Evolutionary conservation across 148 eudicot genomes (phyloP).

Genomic region (Arctostaphylos glauca): DNA sequence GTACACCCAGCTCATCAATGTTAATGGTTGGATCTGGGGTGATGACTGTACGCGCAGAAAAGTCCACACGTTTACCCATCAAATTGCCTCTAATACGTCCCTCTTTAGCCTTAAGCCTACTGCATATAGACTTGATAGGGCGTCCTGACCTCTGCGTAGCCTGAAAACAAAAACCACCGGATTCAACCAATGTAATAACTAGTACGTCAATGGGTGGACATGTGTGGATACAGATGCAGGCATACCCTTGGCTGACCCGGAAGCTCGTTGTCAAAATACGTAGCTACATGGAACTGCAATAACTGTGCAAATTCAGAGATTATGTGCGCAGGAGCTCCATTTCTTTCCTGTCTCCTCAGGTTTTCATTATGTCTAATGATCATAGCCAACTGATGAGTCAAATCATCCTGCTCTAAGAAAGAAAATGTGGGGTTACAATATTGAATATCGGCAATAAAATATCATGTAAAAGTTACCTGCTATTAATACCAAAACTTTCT

Average conservation of each 20-base stretch:
- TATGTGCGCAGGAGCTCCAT: constrained; percentile 99
- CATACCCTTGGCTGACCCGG: constrained; percentile 98
- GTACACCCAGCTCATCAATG: constrained; percentile 94
- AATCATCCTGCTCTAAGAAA: constrained; percentile 69
- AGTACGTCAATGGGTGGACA: background rate
- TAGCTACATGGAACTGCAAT: constrained; percentile 95
- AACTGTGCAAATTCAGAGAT: constrained; percentile 94
- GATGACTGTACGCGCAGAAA: constrained; percentile 99
- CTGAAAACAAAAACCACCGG: constrained; percentile 28
- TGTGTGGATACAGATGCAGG: background rate
- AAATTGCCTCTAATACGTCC: constrained; percentile 95
- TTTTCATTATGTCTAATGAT: constrained; percentile 93
- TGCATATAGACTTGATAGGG: constrained; percentile 96
- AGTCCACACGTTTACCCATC: constrained; percentile 99
- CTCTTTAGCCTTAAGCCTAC: constrained; percentile 96
- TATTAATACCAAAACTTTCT: background rate
- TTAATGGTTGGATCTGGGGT: constrained; percentile 97
- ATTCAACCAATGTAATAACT: background rate
- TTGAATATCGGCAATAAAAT: background rate
- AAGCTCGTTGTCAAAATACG: constrained; percentile 96
- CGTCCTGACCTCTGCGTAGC: constrained; percentile 98
- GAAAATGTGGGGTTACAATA: background rate
- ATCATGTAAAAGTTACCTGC: background rate
- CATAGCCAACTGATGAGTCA: constrained; percentile 98
- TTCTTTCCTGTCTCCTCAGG: constrained; percentile 87